Evolutionary conservation across 352 stramenopile genomes (phyloP).

Genomic region (Achlya hypogyna): DNA sequence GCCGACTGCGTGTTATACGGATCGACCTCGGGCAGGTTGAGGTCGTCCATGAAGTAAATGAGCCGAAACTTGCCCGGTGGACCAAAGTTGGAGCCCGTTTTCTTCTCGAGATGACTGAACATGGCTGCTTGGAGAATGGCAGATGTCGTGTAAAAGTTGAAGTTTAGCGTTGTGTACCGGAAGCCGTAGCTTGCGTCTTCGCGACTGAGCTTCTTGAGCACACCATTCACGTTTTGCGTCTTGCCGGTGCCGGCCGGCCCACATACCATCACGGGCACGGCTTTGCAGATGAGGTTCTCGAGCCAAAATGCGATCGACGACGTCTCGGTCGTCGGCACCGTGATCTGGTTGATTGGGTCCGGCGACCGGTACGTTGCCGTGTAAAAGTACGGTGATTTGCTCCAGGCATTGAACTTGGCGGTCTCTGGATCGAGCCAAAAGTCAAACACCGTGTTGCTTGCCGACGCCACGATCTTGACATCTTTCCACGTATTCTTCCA

Average conservation of each 20-base stretch:
- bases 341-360: slow-evolving; percentile 84
- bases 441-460: slow-evolving; percentile 95
- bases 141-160: slow-evolving; percentile 97
- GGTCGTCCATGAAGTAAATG: slow-evolving; percentile 96
- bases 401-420: slow-evolving; percentile 91
- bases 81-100: slow-evolving; percentile 89
- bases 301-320: slow-evolving; percentile 94
- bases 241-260: slow-evolving; percentile 92
- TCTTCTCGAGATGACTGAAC: slow-evolving; percentile 91
- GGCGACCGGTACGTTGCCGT: slow-evolving; percentile 79
- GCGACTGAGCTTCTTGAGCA: slow-evolving; percentile 90
- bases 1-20: slow-evolving; percentile 94
- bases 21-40: slow-evolving; percentile 94
- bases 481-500: slow-evolving; percentile 94
- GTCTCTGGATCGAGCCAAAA: slow-evolving; percentile 92
- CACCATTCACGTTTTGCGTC: slow-evolving; percentile 90
- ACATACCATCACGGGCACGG: slow-evolving; percentile 90
- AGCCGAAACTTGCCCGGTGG: slow-evolving; percentile 88
- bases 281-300: slow-evolving; percentile 86
- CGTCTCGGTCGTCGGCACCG: slow-evolving; percentile 92
- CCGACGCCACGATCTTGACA: slow-evolving; percentile 89
- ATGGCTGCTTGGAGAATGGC: slow-evolving; percentile 89
- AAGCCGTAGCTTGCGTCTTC: slow-evolving; percentile 76
- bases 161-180: slow-evolving; percentile 90
- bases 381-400: slow-evolving; percentile 94